Conservation (phyloP, 768 basidiomycete species). For the Russula earlei region DNA sequence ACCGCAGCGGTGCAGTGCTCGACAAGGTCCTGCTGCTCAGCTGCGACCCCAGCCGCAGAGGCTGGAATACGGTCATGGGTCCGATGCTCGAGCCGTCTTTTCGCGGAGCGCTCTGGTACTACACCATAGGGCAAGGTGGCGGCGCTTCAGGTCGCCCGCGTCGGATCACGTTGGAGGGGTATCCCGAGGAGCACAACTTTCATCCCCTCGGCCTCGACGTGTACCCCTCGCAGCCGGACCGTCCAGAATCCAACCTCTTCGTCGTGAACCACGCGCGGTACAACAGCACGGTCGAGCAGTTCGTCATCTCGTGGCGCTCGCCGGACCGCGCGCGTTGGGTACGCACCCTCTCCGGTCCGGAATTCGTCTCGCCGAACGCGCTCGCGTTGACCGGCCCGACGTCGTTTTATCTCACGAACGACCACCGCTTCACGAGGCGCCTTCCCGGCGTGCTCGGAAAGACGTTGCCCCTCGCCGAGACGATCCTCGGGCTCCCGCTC, state of each 20-base stretch:
- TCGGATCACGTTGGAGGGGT: slow-evolving; percentile 39
- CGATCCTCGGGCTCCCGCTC: slow-evolving; percentile 46
- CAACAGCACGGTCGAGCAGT: slow-evolving; percentile 59
- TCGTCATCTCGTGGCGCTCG: slow-evolving; percentile 38
- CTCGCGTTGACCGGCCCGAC: slow-evolving; percentile 55
- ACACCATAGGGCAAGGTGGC: slow-evolving; percentile 22
- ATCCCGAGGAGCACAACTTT: slow-evolving; percentile 51
- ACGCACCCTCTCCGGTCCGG: slow-evolving; percentile 49
- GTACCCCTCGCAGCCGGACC: slow-evolving; percentile 39
- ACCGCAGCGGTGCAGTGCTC: slow-evolving; percentile 30
- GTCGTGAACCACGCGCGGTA: slow-evolving; percentile 59
- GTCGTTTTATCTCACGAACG: slow-evolving; percentile 66
- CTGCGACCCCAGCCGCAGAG: slow-evolving; percentile 45
- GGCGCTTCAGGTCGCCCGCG: slow-evolving; percentile 27
- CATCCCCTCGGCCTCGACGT: slow-evolving; percentile 63
- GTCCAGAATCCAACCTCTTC: slow-evolving; percentile 46
- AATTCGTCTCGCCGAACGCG: slow-evolving; percentile 57
- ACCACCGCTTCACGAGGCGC: slow-evolving; percentile 59
- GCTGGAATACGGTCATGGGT: slow-evolving; percentile 76
- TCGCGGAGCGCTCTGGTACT: slow-evolving; percentile 54
- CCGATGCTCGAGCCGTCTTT: slow-evolving; percentile 50
- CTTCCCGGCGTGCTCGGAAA: slow-evolving; percentile 40
- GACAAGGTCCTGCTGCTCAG: slow-evolving; percentile 37
- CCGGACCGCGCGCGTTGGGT: slow-evolving; percentile 42
- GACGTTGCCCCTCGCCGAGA: slow-evolving; percentile 45